A percentile compares a stretch with the other conserved stretches of the same genome.
These are phyloP conservation scores for Candida sakaeoensis DNA, from an alignment of 805 yeast species.

Conservation along the genomic window DNA sequence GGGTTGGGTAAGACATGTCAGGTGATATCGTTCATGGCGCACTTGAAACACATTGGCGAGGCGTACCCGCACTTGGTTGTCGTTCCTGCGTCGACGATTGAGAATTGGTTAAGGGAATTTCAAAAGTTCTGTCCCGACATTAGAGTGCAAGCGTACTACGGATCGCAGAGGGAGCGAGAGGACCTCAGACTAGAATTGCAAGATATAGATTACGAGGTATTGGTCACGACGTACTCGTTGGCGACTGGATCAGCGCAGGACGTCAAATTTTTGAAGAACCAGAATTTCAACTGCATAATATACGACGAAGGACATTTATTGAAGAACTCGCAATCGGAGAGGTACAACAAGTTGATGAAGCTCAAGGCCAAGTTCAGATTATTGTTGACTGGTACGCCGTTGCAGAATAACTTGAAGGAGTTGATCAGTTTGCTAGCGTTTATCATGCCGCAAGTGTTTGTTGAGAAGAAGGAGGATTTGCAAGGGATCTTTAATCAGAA, in stretches of 20 bases:
- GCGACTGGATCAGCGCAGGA: conserved; percentile 87
- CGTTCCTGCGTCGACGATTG: conserved; percentile 94
- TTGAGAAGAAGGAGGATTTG: conserved; percentile 76
- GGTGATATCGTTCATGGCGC: conserved; percentile 87
- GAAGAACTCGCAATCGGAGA: conserved; percentile 82
- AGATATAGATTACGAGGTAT: conserved; percentile 68
- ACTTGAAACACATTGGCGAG: conserved; percentile 61
- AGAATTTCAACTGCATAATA: conserved; percentile 80
- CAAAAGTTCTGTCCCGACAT: conserved; percentile 80
- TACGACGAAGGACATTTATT: conserved; percentile 98
- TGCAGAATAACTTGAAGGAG: conserved; percentile 89
- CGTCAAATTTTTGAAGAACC: conserved; percentile 67
- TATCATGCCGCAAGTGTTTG: conserved; percentile 80
- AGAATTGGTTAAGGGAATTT: conserved; percentile 96
- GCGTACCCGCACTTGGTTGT: conserved; percentile 87
- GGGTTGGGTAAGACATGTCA: conserved; percentile 97
- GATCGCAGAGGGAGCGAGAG: conserved; percentile 78
- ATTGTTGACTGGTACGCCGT: conserved; percentile 92
- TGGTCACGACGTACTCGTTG: conserved; percentile 90
- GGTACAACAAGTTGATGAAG: conserved; percentile 84
- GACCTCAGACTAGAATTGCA: conserved; percentile 71
- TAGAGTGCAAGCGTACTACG: conserved; percentile 89
- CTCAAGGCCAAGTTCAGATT: conserved; percentile 80
- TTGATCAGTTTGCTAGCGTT: conserved; percentile 86
- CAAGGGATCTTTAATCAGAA: conserved; percentile 82